Evolutionary conservation across 2,329 filamentous ascomycete species (phyloP).

Genomic region (Colletotrichum kahawae): DNA sequence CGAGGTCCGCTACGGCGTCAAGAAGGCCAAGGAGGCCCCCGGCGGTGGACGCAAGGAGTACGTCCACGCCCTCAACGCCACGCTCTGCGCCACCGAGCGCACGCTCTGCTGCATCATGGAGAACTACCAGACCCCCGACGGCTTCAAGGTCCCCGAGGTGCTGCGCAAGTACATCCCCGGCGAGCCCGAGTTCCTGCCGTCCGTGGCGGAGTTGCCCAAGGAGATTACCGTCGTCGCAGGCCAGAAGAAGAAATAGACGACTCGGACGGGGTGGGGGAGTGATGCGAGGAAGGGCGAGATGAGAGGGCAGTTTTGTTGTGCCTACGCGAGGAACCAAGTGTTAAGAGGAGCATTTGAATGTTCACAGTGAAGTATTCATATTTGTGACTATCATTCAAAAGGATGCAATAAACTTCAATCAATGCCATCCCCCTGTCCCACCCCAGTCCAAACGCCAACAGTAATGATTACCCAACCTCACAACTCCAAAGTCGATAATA

Average conservation of each 20-base stretch:
- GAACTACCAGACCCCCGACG: conserved; percentile 94
- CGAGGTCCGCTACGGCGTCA: conserved; percentile 89
- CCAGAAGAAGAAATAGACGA: conserved; percentile 29
- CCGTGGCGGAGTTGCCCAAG: conserved; percentile 83
- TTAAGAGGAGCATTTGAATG: background rate
- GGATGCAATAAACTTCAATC: background rate
- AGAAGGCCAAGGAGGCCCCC: conserved; percentile 51
- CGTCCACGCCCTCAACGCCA: conserved; percentile 91
- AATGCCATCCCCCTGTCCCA: background rate
- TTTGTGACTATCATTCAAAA: background rate
- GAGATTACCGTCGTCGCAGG: conserved; percentile 46
- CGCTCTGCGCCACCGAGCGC: conserved; percentile 87
- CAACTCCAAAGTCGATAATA: background rate
- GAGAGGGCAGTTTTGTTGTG: background rate
- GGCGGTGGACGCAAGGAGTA: conserved; percentile 74
- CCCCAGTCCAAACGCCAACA: background rate
- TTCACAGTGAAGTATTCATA: background rate
- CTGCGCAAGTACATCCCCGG: conserved; percentile 91
- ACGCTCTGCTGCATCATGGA: conserved; percentile 94
- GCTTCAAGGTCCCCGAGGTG: conserved; percentile 80
- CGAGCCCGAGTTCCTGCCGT: conserved; percentile 87
- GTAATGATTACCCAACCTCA: background rate
- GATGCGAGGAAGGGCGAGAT: conserved; percentile 30
- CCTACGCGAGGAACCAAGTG: background rate
- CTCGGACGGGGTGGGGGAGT: background rate